These are phyloP conservation scores for Arachis hypogaea DNA, from an alignment of 306 rosid genomes.

Conservation along the genomic window DNA sequence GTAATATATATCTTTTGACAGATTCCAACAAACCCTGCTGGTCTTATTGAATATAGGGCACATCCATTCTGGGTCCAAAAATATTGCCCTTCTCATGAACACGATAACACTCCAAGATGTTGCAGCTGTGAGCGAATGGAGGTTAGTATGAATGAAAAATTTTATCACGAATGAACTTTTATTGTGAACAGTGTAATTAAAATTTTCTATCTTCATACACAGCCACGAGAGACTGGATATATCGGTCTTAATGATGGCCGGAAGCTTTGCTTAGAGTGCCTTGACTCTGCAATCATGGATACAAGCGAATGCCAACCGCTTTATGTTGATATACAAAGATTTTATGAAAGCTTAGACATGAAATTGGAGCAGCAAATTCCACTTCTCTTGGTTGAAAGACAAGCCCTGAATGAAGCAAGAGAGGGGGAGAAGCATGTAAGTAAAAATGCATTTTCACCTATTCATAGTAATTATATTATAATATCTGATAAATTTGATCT, in stretches of 20 bases:
- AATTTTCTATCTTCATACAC: conserved; percentile 40
- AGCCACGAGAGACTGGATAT: conserved; percentile 78
- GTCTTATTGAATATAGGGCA: conserved; percentile 99
- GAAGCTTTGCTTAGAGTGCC: conserved; percentile 92
- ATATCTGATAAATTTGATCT: conserved; percentile 20
- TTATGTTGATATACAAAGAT: conserved; percentile 71
- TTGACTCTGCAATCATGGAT: conserved; percentile 93
- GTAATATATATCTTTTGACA: too few species aligned
- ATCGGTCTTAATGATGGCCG: conserved; percentile 84
- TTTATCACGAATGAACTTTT: conserved; percentile 25
- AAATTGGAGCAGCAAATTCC: conserved; percentile 92
- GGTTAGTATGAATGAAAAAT: conserved; percentile 57
- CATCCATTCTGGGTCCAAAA: conserved; percentile 99
- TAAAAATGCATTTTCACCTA: conserved; percentile 36
- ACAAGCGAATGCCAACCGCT: conserved; percentile 88
- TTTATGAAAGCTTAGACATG: conserved; percentile 88
- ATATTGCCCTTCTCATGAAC: conserved; percentile 96
- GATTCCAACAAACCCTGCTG: conserved; percentile 99
- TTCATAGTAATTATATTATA: conserved; percentile 31
- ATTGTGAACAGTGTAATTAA: conserved; percentile 28
- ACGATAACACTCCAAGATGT: conserved; percentile 90
- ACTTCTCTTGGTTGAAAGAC: conserved; percentile 91
- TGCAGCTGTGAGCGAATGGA: conserved; percentile 99
- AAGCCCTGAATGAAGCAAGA: conserved; percentile 97
- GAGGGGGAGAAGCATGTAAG: conserved; percentile 96